phyloP scores from a whole-genome alignment of 495 filamentous ascomycete species.

The Cryomyces antarcticus region DNA sequence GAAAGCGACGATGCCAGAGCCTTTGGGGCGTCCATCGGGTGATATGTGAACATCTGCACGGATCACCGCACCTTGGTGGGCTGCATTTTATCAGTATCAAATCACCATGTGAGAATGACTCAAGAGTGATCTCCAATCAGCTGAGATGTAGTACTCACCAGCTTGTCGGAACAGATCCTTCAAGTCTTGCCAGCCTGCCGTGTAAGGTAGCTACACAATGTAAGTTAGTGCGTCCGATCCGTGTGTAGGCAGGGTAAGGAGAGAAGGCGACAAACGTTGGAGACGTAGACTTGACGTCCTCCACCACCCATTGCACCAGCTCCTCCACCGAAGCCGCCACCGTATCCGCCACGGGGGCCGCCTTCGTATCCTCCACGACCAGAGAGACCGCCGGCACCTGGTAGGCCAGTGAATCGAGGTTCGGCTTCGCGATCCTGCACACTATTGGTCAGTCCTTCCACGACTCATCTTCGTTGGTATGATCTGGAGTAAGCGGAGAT shows the following conservation, averaged over 20 bases:
- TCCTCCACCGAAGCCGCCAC: conserved; percentile 30
- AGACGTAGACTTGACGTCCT: conserved; percentile 84
- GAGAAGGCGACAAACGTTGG: conserved; percentile 66
- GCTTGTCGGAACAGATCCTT: conserved; percentile 98
- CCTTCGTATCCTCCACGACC: conserved; percentile 25
- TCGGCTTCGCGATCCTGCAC: conserved; percentile 81
- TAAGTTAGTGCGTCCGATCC: conserved; percentile 10
- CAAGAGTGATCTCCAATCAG: neutral
- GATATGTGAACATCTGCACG: conserved; percentile 91
- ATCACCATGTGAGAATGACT: neutral
- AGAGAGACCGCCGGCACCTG: conserved; percentile 27
- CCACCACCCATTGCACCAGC: conserved; percentile 28
- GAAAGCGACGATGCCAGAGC: conserved; percentile 91
- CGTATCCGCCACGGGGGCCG: conserved; percentile 28
- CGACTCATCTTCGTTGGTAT: no score
- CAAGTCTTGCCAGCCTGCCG: conserved; percentile 95
- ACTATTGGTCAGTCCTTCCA: no score
- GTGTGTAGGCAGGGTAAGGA: conserved; percentile 9
- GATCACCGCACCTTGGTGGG: conserved; percentile 60
- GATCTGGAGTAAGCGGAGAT: no score
- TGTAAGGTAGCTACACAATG: conserved; percentile 68
- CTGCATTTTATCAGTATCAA: conserved; percentile 12
- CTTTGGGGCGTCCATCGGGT: conserved; percentile 82
- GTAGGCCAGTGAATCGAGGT: conserved; percentile 71
- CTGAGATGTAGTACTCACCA: conserved; percentile 40